Evolutionary conservation across 2,329 filamentous ascomycete genomes (phyloP).

Genomic region (Aureobasidium leucospermi): DNA sequence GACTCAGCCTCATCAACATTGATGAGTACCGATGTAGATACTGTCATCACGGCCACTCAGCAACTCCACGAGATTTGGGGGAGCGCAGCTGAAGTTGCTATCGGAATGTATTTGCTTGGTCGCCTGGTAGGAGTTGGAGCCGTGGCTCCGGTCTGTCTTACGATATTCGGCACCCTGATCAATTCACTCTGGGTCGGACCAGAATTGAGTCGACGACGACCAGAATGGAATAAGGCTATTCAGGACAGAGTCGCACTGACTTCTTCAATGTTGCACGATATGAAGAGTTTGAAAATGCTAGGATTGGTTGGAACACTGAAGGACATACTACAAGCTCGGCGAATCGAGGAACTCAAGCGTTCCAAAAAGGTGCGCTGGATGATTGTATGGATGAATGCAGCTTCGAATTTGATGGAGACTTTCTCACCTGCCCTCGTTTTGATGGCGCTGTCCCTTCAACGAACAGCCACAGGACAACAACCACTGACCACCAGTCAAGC

Average conservation of each 20-base stretch:
- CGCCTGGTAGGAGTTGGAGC: background rate
- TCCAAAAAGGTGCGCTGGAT: background rate
- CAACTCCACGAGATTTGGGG: conserved; percentile 14
- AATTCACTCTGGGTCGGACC: conserved; percentile 4
- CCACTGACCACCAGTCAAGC: background rate
- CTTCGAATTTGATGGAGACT: background rate
- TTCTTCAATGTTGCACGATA: conserved; percentile 6
- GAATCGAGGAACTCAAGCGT: background rate
- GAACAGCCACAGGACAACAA: background rate
- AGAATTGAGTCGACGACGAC: background rate
- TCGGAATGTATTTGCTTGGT: conserved; percentile 8
- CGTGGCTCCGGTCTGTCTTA: background rate
- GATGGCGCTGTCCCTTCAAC: background rate
- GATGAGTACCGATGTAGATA: conserved; percentile 9
- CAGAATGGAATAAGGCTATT: conserved; percentile 12
- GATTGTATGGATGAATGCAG: background rate
- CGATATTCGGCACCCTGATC: background rate
- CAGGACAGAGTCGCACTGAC: conserved; percentile 12
- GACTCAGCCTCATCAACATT: conserved; percentile 10
- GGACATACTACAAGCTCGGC: background rate
- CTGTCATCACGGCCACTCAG: background rate
- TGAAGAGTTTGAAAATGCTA: conserved; percentile 14
- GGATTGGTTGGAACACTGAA: background rate
- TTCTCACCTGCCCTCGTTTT: background rate
- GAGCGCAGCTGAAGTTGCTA: background rate